Conservation (phyloP, 345 rosid species). For the Psidium guajava region DNA sequence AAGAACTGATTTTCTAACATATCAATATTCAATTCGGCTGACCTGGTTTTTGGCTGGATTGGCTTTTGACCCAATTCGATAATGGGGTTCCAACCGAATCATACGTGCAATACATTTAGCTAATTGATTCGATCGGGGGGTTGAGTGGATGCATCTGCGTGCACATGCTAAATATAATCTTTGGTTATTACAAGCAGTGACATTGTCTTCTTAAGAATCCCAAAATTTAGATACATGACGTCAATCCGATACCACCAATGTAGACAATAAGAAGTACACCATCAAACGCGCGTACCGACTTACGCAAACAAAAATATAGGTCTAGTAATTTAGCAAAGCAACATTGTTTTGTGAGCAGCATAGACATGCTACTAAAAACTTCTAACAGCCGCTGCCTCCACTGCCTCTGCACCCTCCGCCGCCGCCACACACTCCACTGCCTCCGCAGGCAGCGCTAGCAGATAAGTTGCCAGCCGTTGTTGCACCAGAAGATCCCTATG, state of each 20-base stretch:
- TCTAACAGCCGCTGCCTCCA: neutral
- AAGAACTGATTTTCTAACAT: neutral
- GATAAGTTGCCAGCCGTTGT: neutral
- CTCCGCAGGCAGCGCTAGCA: neutral
- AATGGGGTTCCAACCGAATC: neutral
- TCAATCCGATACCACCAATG: neutral
- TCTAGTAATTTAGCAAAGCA: neutral
- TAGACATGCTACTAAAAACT: neutral
- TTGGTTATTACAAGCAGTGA: neutral
- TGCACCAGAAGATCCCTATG: neutral
- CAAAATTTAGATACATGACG: neutral
- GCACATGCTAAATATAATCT: neutral
- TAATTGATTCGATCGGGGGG: neutral
- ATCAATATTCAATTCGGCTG: neutral
- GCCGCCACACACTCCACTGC: accelerated
- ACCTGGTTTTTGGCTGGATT: neutral
- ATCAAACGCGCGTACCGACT: neutral
- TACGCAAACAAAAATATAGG: neutral
- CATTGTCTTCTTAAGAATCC: neutral
- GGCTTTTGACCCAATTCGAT: neutral
- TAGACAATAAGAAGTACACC: neutral
- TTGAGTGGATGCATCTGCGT: neutral
- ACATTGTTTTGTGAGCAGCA: neutral
- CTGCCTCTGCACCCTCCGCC: neutral
- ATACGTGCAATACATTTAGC: neutral